Base-by-base conservation (phyloP, 139 green algal species). In the Chlamydomonas applanata region DNA sequence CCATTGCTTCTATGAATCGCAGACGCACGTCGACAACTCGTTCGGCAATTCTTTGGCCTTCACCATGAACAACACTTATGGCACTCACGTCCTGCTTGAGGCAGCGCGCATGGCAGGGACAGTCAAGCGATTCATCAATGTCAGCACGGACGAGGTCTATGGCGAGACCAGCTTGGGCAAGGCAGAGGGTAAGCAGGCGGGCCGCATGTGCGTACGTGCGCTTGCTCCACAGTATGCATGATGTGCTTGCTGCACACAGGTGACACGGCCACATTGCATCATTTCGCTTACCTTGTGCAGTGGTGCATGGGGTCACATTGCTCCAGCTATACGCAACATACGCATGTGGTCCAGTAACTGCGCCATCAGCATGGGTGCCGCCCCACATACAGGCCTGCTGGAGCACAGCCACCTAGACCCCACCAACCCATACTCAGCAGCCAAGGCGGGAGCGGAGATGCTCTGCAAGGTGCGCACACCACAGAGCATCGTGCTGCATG, bases 381-480 rank as follows among this genome's bases (percentile, higher is more conserved):
- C n/a, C n/a, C n/a, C n/a, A 44, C 19, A 4, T 52, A 59, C 75
- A 86, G 89, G 91, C 3, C 79, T 95, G 9, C 62, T 86, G 27
- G 95, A 98, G 88, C 80, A 74, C 78, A 91, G 79, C 72, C 79
- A 87, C 20, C 74, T 99, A 67, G 91, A 97, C 67, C 96, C 96
- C 4, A 99, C 96, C 66, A 99, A 99, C 86, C 96, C 96, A n/a
- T 99, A 99, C 86, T 97, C 93, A 1, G 96, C 96, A 0, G 96
- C 94, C 72, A 99, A 97, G 85, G 93, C 93, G n/a, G 96, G 93
- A 33, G 96, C 96, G 24, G 96, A 99, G 86, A 98, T 99, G 90
- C 91, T 99, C 83, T 91, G 91, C 32, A 94, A 89, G 64, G 40
- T 49, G 7, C 11, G 40, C 11, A 49, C 40, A n/a, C n/a, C n/a